Percentiles rank a stretch among this genome's conserved stretches.
These are phyloP conservation scores for Tulasnella sp. DNA, from an alignment of 768 basidiomycete genomes.

Conservation along the genomic window DNA sequence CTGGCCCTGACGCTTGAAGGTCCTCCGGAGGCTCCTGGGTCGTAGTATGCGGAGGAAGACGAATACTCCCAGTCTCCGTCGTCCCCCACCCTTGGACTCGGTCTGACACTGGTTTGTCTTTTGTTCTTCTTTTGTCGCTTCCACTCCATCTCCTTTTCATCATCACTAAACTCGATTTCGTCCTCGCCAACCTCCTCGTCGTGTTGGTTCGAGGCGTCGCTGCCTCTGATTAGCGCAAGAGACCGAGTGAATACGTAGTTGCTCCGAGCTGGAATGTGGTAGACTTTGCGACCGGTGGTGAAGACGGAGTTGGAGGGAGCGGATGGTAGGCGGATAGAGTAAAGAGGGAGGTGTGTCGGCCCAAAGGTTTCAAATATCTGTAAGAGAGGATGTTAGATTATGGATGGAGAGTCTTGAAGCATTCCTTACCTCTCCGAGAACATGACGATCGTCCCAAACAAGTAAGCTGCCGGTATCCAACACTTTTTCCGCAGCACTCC, in stretches of 20 bases:
- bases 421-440: constrained; percentile 79
- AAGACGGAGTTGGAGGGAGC: constrained; percentile 56
- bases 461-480: constrained; percentile 88
- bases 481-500: constrained; percentile 52
- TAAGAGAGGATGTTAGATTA: constrained; percentile 21
- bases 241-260: constrained; percentile 77
- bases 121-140: constrained; percentile 60
- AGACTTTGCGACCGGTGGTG: constrained; percentile 48
- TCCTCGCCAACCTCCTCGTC: constrained; percentile 91
- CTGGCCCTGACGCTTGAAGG: neutral
- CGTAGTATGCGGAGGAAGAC: constrained; percentile 9
- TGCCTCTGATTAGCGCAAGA: constrained; percentile 63
- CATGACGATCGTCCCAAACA: constrained; percentile 82
- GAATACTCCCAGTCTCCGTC: neutral
- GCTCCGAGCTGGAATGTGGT: constrained; percentile 75
- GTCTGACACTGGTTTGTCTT: neutral
- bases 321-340: constrained; percentile 77
- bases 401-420: neutral
- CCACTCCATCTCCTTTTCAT: constrained; percentile 79
- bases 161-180: constrained; percentile 92
- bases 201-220: constrained; percentile 89
- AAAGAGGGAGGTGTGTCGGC: constrained; percentile 83
- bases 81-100: constrained; percentile 27
- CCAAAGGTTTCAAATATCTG: constrained; percentile 96
- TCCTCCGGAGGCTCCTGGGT: neutral